phyloP scores from a whole-genome alignment of 2,329 filamentous ascomycete species.

The Penicillium oxalicum region DNA sequence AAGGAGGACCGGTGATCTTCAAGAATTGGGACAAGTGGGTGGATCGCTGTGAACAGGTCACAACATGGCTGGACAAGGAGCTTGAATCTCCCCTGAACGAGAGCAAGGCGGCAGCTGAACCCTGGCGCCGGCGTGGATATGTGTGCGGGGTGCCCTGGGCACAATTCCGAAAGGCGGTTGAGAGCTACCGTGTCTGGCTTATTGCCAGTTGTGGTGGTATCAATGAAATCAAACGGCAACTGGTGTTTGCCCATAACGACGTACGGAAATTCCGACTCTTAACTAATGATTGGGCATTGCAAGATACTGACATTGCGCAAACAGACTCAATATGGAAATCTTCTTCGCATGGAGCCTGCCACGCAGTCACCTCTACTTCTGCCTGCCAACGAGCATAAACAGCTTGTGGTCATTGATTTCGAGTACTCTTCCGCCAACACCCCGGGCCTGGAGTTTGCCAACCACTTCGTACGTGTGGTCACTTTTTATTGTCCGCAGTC shows the following conservation, averaged over 20 bases:
- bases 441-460: slow-evolving; percentile 85
- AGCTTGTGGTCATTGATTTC: slow-evolving; percentile 95
- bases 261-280: slow-evolving; percentile 47
- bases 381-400: slow-evolving; percentile 89
- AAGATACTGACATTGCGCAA: slow-evolving; percentile 12
- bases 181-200: slow-evolving; percentile 72
- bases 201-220: slow-evolving; percentile 63
- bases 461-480: slow-evolving; percentile 69
- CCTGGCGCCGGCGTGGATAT: slow-evolving; percentile 65
- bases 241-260: slow-evolving; percentile 98
- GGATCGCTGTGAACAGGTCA: slow-evolving; percentile 52
- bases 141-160: slow-evolving; percentile 82
- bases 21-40: slow-evolving; percentile 95
- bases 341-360: slow-evolving; percentile 67
- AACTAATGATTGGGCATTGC: neutral
- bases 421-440: slow-evolving; percentile 91
- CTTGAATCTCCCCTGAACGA: slow-evolving; percentile 46
- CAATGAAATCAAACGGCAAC: slow-evolving; percentile 61
- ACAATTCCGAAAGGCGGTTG: slow-evolving; percentile 65
- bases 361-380: slow-evolving; percentile 77
- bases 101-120: slow-evolving; percentile 39
- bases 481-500: neutral
- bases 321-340: slow-evolving; percentile 96
- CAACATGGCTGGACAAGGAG: slow-evolving; percentile 52
- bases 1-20: slow-evolving; percentile 76